Evolutionary conservation across 768 basidiomycete species (phyloP), one percentile per base, ranked within the genome.

Genomic region (Guyanaporus albipodus): DNA sequence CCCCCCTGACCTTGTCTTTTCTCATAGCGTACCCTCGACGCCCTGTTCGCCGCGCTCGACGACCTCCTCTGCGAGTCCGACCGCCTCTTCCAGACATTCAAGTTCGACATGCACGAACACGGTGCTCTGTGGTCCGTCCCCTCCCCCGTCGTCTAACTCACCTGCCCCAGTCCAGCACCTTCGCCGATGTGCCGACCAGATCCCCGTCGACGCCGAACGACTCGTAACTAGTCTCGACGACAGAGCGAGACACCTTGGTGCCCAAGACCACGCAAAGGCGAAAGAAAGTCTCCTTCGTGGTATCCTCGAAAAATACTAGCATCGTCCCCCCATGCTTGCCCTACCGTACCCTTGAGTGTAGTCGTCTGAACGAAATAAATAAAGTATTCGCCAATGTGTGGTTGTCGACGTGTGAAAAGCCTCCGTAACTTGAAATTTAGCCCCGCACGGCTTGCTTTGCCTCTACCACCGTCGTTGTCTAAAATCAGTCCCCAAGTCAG

Each of bases 201-300:
- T 77, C n/a, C 80, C 82, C 5, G 69, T 58, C 24, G 72, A 73
- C 36, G 61, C 78, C 26, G 84, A 85, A 55, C 71, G 72, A 34
- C 70, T 71, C 8, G 75, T 83, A 39, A 63, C 71, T 2, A 61
- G 58, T 11, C 65, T 80, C 8, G 83, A 87, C 50, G 82, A 79
- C 62, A 74, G 75, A 48, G 66, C 68, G 50, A 79, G 75, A 50
- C 64, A 66, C 12, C 55, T 68, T 14, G 56, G 62, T 15, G 64
- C 60, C 40, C 50, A 68, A 31, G 67, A 68, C 33, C 56, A 65
- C 26, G 60, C 58, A 43, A 68, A 50, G 39, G 64, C 64, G 34
- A 67, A 68, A 26, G 65, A 67, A 48, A 68, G 53, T 44, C 61
- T 67, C 11, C 60, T 67, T 11, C 64, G 65, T 10, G 63, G 67